Evolutionary conservation across 2,329 filamentous ascomycete genomes (phyloP), one percentile per base, ranked within the genome.

Genomic region (Colletotrichum neosansevieriae): DNA sequence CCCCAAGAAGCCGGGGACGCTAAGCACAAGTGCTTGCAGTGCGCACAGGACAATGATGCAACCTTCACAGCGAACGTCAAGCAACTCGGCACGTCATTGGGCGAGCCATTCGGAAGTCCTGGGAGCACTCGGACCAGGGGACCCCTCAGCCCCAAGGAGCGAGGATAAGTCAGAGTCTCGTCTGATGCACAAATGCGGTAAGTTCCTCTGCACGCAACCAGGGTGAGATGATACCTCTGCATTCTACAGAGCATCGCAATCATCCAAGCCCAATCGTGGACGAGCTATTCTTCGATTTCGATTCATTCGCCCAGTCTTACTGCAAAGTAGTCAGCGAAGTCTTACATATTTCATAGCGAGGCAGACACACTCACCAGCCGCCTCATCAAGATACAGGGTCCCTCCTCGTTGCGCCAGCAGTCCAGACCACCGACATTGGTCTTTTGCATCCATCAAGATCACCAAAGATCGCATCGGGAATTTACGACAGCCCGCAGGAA

Each of bases 1-100:
- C 57, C 45, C 64, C 64, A 62, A 51, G 59, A 63, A 32, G 21
- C 64, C 51, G 45, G 59, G 64, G 36, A 51, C 44, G 59, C 64
- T 63, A 34, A 44, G 40, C 56, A 47, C 42, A 38, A 34, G 42
- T 58, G 56, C 56, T 58, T 58, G 56, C 56, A 64, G 51, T 50
- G 44, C 59, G 32, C 60, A 67, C 64, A 67, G 45, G 11, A 53
- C 44, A 58, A 58, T 58, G 56, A 58, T 58, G 56, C 56, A 58
- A 58, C 40, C 40, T 58, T 47, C 24, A 11, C 12, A 58, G 42
- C n/a, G 40, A 34, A 58, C 24, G 56, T 49, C 56, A 58, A 45
- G n/a, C 56, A 29, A 11, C 56, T 32, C 56, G 56, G 44, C 29
- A n/a, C 42, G 29, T 58, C 56, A 58, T 58, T 58, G 56, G 56